A percentile compares a stretch with the other conserved stretches of the same genome.
Conservation (phyloP, 1,284 basidiomycete species). For the Porodaedalea pini region DNA sequence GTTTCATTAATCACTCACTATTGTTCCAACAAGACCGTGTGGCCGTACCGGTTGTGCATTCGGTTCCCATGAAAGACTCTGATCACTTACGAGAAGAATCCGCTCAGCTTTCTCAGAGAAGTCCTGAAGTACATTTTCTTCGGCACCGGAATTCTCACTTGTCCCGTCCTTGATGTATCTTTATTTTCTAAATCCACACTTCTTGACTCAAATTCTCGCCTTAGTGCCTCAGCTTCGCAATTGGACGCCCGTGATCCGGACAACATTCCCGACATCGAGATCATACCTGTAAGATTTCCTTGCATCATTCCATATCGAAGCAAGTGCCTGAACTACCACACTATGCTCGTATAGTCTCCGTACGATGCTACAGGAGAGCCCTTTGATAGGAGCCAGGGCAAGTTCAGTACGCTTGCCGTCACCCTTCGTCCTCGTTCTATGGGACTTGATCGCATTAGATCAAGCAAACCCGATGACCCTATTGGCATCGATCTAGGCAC, state of each 20-base stretch:
- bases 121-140: constrained; percentile 30
- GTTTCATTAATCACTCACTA: not conserved
- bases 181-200: constrained; percentile 29
- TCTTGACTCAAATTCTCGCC: constrained; percentile 26
- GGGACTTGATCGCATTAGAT: constrained; percentile 34
- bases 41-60: constrained; percentile 29
- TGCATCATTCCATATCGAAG: not conserved
- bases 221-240: constrained; percentile 7
- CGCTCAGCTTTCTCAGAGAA: constrained; percentile 26
- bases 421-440: constrained; percentile 32
- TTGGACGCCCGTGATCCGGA: constrained; percentile 24
- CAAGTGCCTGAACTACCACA: constrained; percentile 6
- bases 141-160: constrained; percentile 31
- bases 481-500: not conserved
- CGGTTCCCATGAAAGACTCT: constrained; percentile 31
- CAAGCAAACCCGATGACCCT: constrained; percentile 1
- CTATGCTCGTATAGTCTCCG: constrained; percentile 9
- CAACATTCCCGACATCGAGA: constrained; percentile 36
- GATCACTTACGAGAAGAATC: constrained; percentile 22
- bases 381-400: constrained; percentile 24
- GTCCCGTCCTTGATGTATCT: constrained; percentile 29
- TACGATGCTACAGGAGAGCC: constrained; percentile 19
- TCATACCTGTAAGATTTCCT: constrained; percentile 30
- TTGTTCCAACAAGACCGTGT: constrained; percentile 33
- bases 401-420: constrained; percentile 30